Base-by-base conservation (phyloP, 2,329 filamentous ascomycete genomes). In the Hortaea werneckii region DNA sequence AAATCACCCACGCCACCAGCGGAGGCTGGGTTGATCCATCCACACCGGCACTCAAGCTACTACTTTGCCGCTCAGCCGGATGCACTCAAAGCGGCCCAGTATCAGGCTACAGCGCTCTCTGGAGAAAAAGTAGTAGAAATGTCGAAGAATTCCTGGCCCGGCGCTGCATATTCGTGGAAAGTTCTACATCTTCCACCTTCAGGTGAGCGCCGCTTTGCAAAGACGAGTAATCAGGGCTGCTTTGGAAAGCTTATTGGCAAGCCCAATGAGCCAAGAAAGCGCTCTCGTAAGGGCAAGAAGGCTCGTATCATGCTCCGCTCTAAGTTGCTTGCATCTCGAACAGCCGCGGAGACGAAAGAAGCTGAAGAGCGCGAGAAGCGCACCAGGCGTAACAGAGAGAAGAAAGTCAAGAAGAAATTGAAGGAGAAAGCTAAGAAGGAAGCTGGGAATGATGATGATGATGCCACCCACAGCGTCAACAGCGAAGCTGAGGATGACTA, bases 351-450 rank as follows among this genome's bases (percentile, higher is more conserved):
- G 40, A 42, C 52, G 9, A 61, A 58, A 37, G 59, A 60, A 29
- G 53, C 45, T 6, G 53, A 50, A 6, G 59, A 64, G 40, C 50
- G 55, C 13, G 62, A 62, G 46, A 65, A 64, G 56, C 54, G 57
- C 12, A 59, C 56, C 6, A 52, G 54, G 29, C 49, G 54, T 27
- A 65, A 65, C 47, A 52, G 61, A 5, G 59, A 63, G 43, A 64
- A 64, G 57, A 63, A 64, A 49, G 53, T 60, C 11, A 65, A 63
- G 52, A 62, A 60, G 48, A 58, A 57, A 48, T 51, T 55, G 34
- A 51, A 55, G 37, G 62, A 63, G 29, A 62, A 62, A 52, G 61
- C 58, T 7, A 63, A 62, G 54, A 63, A 62, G 45, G 52, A 49
- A 6, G 57, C 48, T 43, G 47, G 39, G 10, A 42, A 28, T 35